phyloP scores from a whole-genome alignment of 106 monocot genomes.

The Dendrobium huoshanense region DNA sequence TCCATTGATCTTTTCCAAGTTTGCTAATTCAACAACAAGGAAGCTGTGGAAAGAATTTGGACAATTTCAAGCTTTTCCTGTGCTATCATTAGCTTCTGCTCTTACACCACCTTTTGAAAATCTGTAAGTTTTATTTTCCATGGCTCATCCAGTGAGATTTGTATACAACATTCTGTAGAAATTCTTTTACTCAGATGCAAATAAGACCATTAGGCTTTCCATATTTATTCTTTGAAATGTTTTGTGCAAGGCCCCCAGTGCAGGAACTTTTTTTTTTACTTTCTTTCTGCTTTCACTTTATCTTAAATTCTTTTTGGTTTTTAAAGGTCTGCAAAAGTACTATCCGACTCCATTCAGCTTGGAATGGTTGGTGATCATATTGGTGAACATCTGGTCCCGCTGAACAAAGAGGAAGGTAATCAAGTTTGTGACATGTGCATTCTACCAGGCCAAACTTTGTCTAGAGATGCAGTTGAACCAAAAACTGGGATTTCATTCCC shows the following conservation, averaged over 20 bases:
- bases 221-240: not conserved
- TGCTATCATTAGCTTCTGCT: constrained; percentile 65
- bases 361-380: constrained; percentile 23
- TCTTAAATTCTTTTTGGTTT: constrained; percentile 8
- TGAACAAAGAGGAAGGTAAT: constrained; percentile 12
- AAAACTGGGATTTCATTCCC: constrained; percentile 92
- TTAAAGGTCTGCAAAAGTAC: constrained; percentile 54
- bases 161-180: not conserved
- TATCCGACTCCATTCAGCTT: constrained; percentile 40
- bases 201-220: not conserved
- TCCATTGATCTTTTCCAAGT: constrained; percentile 34
- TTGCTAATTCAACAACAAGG: constrained; percentile 42
- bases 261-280: not conserved
- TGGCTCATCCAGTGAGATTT: not conserved
- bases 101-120: constrained; percentile 67
- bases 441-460: constrained; percentile 30
- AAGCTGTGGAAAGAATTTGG: constrained; percentile 50
- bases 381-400: constrained; percentile 11
- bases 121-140: constrained; percentile 38
- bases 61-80: constrained; percentile 27
- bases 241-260: not conserved
- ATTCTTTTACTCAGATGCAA: not conserved
- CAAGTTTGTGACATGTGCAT: constrained; percentile 32
- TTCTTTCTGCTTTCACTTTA: not conserved
- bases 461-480: constrained; percentile 68